These are phyloP conservation scores for Poa annua DNA, from an alignment of 176 grass and related monocot species.

Conservation along the genomic window DNA sequence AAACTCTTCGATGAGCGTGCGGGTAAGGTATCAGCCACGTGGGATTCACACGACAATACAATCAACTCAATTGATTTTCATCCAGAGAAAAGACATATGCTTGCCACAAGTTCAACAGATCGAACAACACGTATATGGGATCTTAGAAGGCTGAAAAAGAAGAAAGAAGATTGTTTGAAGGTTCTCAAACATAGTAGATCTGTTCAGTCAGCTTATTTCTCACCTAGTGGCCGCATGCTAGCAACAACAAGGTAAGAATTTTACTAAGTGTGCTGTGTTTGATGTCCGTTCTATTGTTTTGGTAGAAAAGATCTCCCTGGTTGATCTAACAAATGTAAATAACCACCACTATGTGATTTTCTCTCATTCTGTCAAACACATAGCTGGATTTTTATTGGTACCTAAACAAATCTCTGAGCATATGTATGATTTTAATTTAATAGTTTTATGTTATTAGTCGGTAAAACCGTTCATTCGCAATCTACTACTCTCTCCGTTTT, in stretches of 20 bases:
- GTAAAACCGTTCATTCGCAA: not conserved
- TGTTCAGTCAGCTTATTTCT: constrained; percentile 89
- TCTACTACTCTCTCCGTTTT: no score
- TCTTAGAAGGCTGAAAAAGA: constrained; percentile 62
- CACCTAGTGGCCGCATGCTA: constrained; percentile 66
- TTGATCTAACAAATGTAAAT: constrained; percentile 25
- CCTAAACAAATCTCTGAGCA: not conserved
- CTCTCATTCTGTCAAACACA: not conserved
- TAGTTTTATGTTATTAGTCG: not conserved
- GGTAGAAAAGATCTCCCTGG: constrained; percentile 8
- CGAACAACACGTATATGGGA: constrained; percentile 70
- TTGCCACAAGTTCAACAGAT: constrained; percentile 82
- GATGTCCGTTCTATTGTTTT: not conserved
- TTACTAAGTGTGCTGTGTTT: constrained; percentile 6
- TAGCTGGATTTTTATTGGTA: not conserved
- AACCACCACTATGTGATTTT: constrained; percentile 3
- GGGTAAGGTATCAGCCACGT: constrained; percentile 56
- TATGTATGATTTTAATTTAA: not conserved
- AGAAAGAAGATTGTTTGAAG: constrained; percentile 49
- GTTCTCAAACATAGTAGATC: constrained; percentile 49
- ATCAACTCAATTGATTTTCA: constrained; percentile 84
- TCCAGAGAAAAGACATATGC: constrained; percentile 57
- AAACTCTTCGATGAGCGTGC: constrained; percentile 68
- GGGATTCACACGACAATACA: constrained; percentile 58
- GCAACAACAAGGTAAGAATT: constrained; percentile 77